A percentile compares a stretch with the other conserved stretches of the same genome.
Evolutionary conservation across 805 yeast genomes (phyloP).

Genomic region (Kodamaea hsintzibuensis): DNA sequence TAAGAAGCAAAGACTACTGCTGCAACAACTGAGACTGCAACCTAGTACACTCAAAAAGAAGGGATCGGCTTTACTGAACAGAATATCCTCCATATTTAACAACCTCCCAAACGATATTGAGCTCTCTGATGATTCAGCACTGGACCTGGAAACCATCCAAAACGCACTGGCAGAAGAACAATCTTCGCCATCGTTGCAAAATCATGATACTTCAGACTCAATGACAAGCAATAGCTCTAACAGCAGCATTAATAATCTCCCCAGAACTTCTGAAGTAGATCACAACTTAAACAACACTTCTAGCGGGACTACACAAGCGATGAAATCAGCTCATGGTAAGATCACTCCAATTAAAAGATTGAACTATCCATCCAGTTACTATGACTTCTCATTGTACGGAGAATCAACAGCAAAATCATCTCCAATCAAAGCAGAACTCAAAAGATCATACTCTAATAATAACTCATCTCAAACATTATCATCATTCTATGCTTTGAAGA

Average conservation of each 20-base stretch:
- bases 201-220: neutral
- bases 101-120: conserved; percentile 50
- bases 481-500: conserved; percentile 27
- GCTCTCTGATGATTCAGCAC: conserved; percentile 46
- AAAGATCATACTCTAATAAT: conserved; percentile 12
- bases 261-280: neutral
- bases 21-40: conserved; percentile 2
- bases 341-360: conserved; percentile 3
- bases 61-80: conserved; percentile 16
- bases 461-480: conserved; percentile 24
- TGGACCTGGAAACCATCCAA: conserved; percentile 38
- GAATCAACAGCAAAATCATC: conserved; percentile 29
- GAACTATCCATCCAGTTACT: conserved; percentile 11
- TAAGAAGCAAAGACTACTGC: neutral
- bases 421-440: conserved; percentile 27
- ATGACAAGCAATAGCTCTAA: conserved; percentile 1
- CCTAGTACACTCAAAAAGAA: neutral
- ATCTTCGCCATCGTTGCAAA: neutral
- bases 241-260: neutral
- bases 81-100: conserved; percentile 41
- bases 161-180: neutral
- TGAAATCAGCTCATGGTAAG: neutral
- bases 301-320: neutral
- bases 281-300: neutral
- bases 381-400: conserved; percentile 24